These are phyloP conservation scores for Linanthus parryae DNA, from an alignment of 148 eudicot genomes.

Conservation along the genomic window DNA sequence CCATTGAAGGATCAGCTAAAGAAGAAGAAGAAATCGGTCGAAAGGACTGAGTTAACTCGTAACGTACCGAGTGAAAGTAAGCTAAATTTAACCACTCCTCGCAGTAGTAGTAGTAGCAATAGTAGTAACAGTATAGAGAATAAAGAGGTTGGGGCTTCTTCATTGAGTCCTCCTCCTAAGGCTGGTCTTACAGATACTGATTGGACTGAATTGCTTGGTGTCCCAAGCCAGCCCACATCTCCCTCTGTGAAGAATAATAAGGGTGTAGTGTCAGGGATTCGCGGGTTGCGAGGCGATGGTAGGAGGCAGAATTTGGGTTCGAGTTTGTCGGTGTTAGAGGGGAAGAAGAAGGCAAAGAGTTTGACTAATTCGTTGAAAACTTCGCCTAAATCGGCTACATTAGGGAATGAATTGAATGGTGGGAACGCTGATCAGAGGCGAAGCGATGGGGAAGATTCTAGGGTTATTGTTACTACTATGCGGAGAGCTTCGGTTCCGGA, in stretches of 20 bases:
- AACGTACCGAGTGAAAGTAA: conserved; percentile 15
- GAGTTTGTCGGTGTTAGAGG: conserved; percentile 32
- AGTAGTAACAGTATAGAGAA: conserved; percentile 7
- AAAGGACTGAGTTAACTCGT: conserved; percentile 18
- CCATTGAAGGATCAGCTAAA: conserved; percentile 78
- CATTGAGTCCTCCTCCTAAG: conserved; percentile 17
- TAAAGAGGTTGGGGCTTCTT: conserved; percentile 14
- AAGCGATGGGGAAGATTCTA: conserved; percentile 21
- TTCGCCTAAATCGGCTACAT: conserved; percentile 15
- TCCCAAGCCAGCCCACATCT: conserved; percentile 32
- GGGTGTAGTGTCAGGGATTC: conserved; percentile 26
- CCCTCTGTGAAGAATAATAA: conserved; percentile 18
- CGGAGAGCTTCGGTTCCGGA: conserved; percentile 26
- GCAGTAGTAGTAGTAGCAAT: conserved; percentile 7
- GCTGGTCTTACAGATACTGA: conserved; percentile 59
- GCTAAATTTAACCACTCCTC: conserved; percentile 8
- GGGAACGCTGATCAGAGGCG: conserved; percentile 19
- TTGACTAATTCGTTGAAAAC: conserved; percentile 20
- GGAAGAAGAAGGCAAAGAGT: conserved; percentile 27
- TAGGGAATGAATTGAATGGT: conserved; percentile 21
- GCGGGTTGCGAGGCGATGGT: conserved; percentile 31
- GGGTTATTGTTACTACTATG: conserved; percentile 8
- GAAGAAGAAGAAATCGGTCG: conserved; percentile 33
- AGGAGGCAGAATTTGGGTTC: conserved; percentile 29
- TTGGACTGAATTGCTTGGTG: conserved; percentile 85